These are phyloP conservation scores for Teunomyces pallodes DNA, from an alignment of 805 yeast species.

Conservation along the genomic window DNA sequence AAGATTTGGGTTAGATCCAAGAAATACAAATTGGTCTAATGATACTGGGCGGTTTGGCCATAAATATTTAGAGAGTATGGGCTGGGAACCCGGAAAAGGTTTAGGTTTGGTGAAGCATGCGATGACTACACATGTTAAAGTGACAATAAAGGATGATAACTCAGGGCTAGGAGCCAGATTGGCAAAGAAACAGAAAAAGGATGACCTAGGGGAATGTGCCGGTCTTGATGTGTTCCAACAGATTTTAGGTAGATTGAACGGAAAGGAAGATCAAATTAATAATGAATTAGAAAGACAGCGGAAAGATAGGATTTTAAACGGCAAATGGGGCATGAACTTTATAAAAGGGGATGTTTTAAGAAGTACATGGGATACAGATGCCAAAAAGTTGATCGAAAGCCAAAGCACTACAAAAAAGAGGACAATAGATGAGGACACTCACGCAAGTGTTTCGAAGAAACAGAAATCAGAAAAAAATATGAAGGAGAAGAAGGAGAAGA, in stretches of 20 bases:
- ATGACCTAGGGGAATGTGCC: conserved; percentile 79
- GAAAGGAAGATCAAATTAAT: conserved; percentile 66
- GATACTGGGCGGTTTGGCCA: conserved; percentile 84
- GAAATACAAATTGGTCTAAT: conserved; percentile 93
- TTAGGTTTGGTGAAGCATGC: conserved; percentile 70
- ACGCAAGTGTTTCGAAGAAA: conserved; percentile 22
- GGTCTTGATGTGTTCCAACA: conserved; percentile 94
- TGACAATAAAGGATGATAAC: conserved; percentile 75
- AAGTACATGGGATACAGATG: conserved; percentile 79
- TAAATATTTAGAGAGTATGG: conserved; percentile 72
- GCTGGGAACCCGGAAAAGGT: conserved; percentile 93
- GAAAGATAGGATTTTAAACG: conserved; percentile 68
- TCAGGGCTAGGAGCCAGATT: conserved; percentile 87
- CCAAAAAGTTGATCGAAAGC: conserved; percentile 18
- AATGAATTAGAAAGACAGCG: conserved; percentile 68
- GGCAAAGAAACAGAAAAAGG: conserved; percentile 54
- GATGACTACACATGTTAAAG: conserved; percentile 78
- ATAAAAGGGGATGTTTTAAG: conserved; percentile 79
- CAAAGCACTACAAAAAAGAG: conserved; percentile 13
- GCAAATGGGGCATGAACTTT: conserved; percentile 86
- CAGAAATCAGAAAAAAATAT: conserved; percentile 24
- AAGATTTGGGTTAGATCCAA: conserved; percentile 86
- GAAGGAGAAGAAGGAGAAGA: conserved; percentile 19
- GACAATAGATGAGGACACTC: conserved; percentile 12
- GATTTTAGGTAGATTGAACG: conserved; percentile 83